phyloP scores from a whole-genome alignment of 768 basidiomycete genomes.

The Amanita molliuscula region DNA sequence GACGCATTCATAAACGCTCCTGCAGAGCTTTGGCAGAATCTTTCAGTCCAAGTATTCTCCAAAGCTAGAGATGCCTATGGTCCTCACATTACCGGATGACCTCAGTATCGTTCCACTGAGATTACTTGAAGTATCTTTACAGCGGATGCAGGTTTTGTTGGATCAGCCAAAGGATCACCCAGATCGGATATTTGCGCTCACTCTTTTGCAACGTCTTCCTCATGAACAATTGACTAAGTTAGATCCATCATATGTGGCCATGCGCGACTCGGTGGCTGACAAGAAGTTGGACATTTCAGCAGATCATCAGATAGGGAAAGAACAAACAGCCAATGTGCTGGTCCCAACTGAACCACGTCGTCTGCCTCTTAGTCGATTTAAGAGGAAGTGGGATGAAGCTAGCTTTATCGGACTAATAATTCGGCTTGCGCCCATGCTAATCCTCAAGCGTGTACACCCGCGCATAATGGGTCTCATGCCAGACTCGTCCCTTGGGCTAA shows the following conservation, averaged over 20 bases:
- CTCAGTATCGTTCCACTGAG: background rate
- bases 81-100: background rate
- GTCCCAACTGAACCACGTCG: background rate
- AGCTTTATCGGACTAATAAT: background rate
- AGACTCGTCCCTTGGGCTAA: background rate
- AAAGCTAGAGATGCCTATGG: background rate
- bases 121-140: background rate
- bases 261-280: background rate
- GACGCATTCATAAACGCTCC: background rate
- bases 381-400: background rate
- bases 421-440: background rate
- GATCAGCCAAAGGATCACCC: background rate
- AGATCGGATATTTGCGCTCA: background rate
- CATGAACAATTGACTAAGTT: background rate
- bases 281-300: background rate
- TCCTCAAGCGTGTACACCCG: background rate
- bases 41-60: background rate
- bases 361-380: background rate
- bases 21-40: background rate
- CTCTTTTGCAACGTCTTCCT: background rate
- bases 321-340: background rate
- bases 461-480: background rate
- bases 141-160: background rate
- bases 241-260: background rate
- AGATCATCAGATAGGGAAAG: background rate